phyloP scores from a whole-genome alignment of 2,329 filamentous ascomycete species.

The Fusarium udum region DNA sequence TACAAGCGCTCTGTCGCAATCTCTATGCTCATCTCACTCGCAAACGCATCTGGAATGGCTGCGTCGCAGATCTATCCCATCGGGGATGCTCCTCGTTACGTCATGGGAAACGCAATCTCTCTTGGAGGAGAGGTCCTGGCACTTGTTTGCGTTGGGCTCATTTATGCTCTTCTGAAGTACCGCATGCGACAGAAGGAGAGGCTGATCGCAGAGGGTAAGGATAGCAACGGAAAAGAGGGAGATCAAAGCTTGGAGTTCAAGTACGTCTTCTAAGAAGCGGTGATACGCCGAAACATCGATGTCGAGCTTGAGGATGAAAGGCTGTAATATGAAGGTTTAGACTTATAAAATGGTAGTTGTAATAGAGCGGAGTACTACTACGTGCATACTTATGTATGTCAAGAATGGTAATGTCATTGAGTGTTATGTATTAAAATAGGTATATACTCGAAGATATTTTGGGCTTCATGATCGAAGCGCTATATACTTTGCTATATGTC shows the following conservation, averaged over 20 bases:
- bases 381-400: background rate
- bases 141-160: conserved; percentile 36
- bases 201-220: conserved; percentile 35
- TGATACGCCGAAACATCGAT: rapidly evolving
- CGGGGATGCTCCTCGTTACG: conserved; percentile 39
- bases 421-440: background rate
- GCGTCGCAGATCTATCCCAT: conserved; percentile 56
- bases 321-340: too few relatives aligned
- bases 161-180: conserved; percentile 42
- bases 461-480: background rate
- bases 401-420: background rate
- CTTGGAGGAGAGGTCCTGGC: conserved; percentile 43
- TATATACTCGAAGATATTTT: background rate
- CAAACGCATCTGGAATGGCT: conserved; percentile 58
- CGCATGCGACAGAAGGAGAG: conserved; percentile 43
- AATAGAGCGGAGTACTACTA: rapidly evolving
- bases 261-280: conserved; percentile 40
- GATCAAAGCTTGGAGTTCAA: conserved; percentile 27
- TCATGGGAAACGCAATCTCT: conserved; percentile 45
- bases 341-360: background rate
- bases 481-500: background rate
- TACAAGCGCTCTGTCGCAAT: conserved; percentile 59
- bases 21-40: conserved; percentile 57
- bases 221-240: conserved; percentile 30
- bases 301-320: rapidly evolving